Evolutionary conservation across 345 rosid species (phyloP).

Genomic region (Nephelium lappaceum): DNA sequence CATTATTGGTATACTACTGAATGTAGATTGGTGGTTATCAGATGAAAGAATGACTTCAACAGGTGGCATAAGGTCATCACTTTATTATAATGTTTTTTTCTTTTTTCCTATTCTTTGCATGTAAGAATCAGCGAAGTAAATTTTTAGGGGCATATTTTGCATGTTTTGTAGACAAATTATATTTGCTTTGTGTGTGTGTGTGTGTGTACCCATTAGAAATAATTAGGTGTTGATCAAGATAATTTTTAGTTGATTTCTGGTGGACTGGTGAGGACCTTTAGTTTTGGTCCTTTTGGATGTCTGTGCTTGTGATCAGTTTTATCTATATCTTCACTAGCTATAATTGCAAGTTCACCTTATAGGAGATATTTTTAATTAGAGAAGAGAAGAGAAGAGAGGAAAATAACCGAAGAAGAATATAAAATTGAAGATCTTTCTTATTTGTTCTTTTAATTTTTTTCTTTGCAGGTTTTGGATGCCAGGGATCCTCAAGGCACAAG

Average conservation of each 20-base stretch:
- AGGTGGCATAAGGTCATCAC: background rate
- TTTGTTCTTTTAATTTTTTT: conserved; percentile 17
- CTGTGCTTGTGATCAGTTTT: background rate
- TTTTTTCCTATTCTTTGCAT: background rate
- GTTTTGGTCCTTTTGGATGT: background rate
- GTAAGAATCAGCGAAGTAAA: no score
- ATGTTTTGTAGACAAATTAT: background rate
- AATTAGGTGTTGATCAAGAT: background rate
- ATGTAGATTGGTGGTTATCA: background rate
- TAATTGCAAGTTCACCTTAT: background rate
- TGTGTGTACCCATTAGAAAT: no score
- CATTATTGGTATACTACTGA: background rate
- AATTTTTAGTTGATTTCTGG: background rate
- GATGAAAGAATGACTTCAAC: background rate
- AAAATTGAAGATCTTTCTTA: background rate
- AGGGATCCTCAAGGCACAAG: conserved; percentile 98
- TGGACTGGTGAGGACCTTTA: background rate
- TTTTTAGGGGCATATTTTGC: background rate
- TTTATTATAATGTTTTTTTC: background rate
- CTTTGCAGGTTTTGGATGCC: conserved; percentile 88
- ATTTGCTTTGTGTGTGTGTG: no score
- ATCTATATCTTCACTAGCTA: background rate
- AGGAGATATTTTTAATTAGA: background rate
- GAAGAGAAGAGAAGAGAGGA: background rate
- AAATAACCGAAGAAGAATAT: no score